A percentile compares a stretch with the other conserved stretches of the same genome.
Conservation (phyloP, 2,329 filamentous ascomycete species). For the Cercospora canescens region DNA sequence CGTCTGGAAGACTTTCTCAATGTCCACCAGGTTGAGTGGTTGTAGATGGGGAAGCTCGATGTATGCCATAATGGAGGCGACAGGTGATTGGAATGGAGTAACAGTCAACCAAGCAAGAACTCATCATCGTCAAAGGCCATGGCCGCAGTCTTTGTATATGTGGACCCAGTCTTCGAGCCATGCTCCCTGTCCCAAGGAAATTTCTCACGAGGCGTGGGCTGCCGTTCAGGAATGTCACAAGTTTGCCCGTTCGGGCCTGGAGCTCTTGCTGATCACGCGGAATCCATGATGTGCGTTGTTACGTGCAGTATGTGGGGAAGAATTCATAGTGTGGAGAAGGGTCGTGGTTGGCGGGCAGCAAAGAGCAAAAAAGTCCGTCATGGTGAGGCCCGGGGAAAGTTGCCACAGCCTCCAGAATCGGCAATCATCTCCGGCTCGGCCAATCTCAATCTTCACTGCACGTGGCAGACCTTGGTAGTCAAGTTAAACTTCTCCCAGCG, state of each 20-base stretch:
- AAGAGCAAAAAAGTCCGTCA: not conserved
- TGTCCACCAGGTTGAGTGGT: not conserved
- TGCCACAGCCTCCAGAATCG: too few relatives aligned
- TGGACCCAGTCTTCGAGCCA: too few relatives aligned
- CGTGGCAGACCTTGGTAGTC: too few relatives aligned
- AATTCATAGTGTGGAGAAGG: not conserved
- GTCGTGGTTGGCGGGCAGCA: not conserved
- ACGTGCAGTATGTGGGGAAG: not conserved
- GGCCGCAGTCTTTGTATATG: not conserved
- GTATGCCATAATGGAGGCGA: not conserved
- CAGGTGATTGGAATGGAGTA: not conserved
- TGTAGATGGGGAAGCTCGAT: not conserved
- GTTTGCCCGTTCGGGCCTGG: not conserved
- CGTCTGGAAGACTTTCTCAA: not conserved
- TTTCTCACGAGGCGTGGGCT: not conserved
- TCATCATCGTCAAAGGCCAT: not conserved
- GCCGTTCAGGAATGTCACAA: not conserved
- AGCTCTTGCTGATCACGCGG: not conserved
- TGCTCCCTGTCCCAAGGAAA: too few relatives aligned
- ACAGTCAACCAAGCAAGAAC: not conserved
- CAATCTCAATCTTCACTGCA: too few relatives aligned
- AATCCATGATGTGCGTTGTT: not conserved
- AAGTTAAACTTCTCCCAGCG: too few relatives aligned
- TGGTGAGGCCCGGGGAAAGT: not conserved
- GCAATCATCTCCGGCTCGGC: too few relatives aligned